These are phyloP conservation scores for Fusarium subglutinans DNA, from an alignment of 2,329 filamentous ascomycete species.

Conservation along the genomic window DNA sequence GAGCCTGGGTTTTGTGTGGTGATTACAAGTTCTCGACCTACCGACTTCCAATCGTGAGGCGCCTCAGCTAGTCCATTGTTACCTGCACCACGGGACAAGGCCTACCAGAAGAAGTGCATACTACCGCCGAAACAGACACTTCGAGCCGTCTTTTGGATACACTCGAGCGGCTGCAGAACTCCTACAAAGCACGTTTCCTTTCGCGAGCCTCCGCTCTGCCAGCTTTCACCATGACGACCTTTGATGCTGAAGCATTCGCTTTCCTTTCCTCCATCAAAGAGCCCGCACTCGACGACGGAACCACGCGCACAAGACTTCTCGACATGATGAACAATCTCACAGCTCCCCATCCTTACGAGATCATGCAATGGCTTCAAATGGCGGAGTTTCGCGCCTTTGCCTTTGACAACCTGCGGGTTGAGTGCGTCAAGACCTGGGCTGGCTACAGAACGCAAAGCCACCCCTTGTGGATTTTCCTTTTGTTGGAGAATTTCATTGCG, in stretches of 20 bases:
- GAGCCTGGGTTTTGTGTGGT: not conserved
- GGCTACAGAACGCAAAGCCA: not conserved
- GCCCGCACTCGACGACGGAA: not conserved
- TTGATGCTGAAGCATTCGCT: not conserved
- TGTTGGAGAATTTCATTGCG: not conserved
- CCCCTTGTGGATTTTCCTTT: not conserved
- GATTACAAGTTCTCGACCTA: not conserved
- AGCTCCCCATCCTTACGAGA: not conserved
- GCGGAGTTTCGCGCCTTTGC: not conserved
- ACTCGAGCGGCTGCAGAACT: fast-evolving
- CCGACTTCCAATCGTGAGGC: not conserved
- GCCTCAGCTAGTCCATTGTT: not conserved
- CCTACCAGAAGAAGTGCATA: not conserved
- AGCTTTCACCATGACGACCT: not conserved
- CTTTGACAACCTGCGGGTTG: not conserved
- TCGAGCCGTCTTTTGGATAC: not conserved
- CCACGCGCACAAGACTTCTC: not conserved
- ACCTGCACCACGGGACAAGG: not conserved
- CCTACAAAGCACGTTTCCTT: not conserved
- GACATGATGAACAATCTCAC: not conserved
- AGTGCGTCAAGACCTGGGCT: not conserved
- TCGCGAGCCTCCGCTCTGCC: not conserved
- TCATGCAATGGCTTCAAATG: not conserved
- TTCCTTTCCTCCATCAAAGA: not conserved
- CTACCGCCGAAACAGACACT: too few relatives aligned